Percentiles rank a stretch among this genome's conserved stretches.
These are phyloP conservation scores for Dendrobium catenatum DNA, from an alignment of 106 monocot species.

Conservation along the genomic window DNA sequence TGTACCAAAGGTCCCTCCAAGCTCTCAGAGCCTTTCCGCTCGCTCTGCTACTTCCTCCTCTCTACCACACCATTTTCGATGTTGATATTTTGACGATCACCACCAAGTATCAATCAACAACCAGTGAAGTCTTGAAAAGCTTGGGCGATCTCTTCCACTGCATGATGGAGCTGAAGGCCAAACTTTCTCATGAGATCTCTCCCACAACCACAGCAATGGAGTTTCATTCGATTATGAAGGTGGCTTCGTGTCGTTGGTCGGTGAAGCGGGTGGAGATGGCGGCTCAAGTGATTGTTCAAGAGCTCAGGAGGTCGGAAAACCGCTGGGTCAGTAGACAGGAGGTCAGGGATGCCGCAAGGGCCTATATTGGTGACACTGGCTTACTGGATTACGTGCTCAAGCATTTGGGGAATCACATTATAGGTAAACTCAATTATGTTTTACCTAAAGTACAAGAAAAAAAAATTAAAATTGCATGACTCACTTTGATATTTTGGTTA, in stretches of 20 bases:
- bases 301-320: constrained; percentile 42
- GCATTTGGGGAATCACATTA: constrained; percentile 64
- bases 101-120: constrained; percentile 54
- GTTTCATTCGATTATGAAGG: constrained; percentile 42
- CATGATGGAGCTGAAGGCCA: constrained; percentile 56
- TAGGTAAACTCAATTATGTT: constrained; percentile 16
- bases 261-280: constrained; percentile 83
- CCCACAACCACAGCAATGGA: constrained; percentile 26
- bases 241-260: constrained; percentile 73
- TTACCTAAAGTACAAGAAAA: too few relatives aligned
- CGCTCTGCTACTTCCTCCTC: constrained; percentile 45
- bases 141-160: constrained; percentile 60
- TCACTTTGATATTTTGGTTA: too few relatives aligned
- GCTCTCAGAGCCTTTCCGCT: constrained; percentile 53
- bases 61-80: constrained; percentile 22
- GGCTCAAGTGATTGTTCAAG: constrained; percentile 65
- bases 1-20: constrained; percentile 53
- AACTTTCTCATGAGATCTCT: constrained; percentile 32
- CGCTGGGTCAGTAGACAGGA: constrained; percentile 85
- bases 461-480: too few relatives aligned
- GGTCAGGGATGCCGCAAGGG: constrained; percentile 66
- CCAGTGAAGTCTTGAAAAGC: constrained; percentile 28
- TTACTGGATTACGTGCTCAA: constrained; percentile 83
- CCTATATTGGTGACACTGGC: constrained; percentile 79
- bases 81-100: constrained; percentile 25